Evolutionary conservation across 306 rosid genomes (phyloP).

Genomic region (Vicia villosa): DNA sequence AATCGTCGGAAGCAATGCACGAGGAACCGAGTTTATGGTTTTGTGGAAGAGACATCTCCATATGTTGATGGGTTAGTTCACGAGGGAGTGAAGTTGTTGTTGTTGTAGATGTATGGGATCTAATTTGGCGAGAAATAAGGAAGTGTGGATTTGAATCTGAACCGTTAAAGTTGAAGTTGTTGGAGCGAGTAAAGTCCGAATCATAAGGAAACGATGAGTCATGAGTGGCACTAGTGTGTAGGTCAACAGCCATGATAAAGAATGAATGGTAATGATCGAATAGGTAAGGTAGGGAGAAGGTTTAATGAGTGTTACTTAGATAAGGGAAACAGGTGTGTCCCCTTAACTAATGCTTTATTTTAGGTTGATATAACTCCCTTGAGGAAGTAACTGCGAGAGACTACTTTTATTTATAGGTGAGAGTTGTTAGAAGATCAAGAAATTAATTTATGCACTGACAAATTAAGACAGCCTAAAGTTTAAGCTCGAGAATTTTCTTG

Average conservation of each 20-base stretch:
- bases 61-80: no score
- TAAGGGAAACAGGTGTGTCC: background rate
- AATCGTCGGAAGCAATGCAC: conserved; percentile 34
- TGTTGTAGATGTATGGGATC: background rate
- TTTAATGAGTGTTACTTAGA: background rate
- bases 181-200: background rate
- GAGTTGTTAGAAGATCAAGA: background rate
- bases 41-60: conserved; percentile 54
- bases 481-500: background rate
- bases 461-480: background rate
- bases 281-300: conserved; percentile 13
- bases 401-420: background rate
- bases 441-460: background rate
- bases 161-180: background rate
- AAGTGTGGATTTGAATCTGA: conserved; percentile 2
- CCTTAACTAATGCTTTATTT: background rate
- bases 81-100: background rate
- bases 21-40: conserved; percentile 25
- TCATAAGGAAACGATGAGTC: conserved; percentile 37
- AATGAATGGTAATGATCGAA: conserved; percentile 4
- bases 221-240: conserved; percentile 31
- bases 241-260: conserved; percentile 54
- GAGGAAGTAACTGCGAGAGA: conserved; percentile 11
- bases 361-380: background rate
- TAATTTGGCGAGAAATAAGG: background rate